Evolutionary conservation across 2,329 filamentous ascomycete genomes (phyloP).

Genomic region (Fusarium udum): DNA sequence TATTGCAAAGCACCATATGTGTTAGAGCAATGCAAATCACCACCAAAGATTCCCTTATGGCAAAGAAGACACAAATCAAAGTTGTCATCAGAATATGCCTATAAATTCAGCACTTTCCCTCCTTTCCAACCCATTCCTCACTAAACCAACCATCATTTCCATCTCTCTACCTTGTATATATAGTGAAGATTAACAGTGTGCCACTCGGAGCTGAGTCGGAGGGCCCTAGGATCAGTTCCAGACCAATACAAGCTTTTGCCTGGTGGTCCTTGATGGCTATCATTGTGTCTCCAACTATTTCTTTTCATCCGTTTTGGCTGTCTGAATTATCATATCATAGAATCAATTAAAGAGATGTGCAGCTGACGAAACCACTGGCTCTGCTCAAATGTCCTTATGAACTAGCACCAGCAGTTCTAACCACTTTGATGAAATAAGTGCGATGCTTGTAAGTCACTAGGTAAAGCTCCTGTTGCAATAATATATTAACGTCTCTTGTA

Average conservation of each 20-base stretch:
- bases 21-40: too few relatives aligned
- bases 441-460: background rate
- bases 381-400: background rate
- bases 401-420: background rate
- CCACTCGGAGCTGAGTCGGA: background rate
- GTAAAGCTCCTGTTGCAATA: background rate
- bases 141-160: background rate
- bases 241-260: background rate
- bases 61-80: background rate
- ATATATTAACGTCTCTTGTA: background rate
- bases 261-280: background rate
- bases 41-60: background rate
- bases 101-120: background rate
- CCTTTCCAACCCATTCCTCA: background rate
- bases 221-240: background rate
- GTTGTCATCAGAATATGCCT: background rate
- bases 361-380: background rate
- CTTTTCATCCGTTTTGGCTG: background rate
- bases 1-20: background rate
- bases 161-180: background rate
- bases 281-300: background rate
- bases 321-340: background rate
- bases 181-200: background rate
- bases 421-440: background rate
- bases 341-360: background rate